A percentile compares a stretch with the other conserved stretches of the same genome.
These are phyloP conservation scores for Dactylellina leptospora DNA, from an alignment of 2,329 filamentous ascomycete species.

Conservation along the genomic window DNA sequence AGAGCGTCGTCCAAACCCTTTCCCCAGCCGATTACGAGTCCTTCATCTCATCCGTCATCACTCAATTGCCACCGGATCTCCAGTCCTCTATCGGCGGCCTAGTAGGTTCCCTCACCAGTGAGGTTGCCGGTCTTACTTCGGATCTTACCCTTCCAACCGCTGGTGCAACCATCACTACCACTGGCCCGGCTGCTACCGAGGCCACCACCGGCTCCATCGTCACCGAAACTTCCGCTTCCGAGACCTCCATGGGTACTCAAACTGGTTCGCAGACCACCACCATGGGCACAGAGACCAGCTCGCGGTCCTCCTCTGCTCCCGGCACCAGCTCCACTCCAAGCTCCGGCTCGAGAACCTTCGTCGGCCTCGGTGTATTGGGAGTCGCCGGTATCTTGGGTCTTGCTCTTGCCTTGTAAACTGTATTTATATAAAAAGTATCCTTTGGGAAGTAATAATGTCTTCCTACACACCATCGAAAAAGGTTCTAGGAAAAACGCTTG, in stretches of 20 bases:
- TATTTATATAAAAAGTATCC: too few relatives aligned
- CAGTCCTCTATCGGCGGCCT: slow-evolving; percentile 21
- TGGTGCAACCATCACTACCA: neutral
- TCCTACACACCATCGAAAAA: too few relatives aligned
- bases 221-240: neutral
- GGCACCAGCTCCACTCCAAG: slow-evolving; percentile 8
- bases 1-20: slow-evolving; percentile 18
- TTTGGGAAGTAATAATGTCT: too few relatives aligned
- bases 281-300: slow-evolving; percentile 4
- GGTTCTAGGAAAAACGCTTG: too few relatives aligned
- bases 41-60: slow-evolving; percentile 28
- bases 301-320: neutral
- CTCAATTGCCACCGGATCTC: slow-evolving; percentile 34
- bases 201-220: neutral
- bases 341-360: slow-evolving; percentile 22
- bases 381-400: slow-evolving; percentile 41
- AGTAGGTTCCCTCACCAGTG: slow-evolving; percentile 10
- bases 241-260: neutral
- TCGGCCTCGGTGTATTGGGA: slow-evolving; percentile 28
- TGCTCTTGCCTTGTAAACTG: slow-evolving; percentile 41
- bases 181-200: neutral
- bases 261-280: neutral
- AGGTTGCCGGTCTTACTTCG: neutral
- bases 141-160: slow-evolving; percentile 12
- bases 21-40: slow-evolving; percentile 2